Conservation (phyloP, 208 protist species). For the Leishmania turanica region DNA sequence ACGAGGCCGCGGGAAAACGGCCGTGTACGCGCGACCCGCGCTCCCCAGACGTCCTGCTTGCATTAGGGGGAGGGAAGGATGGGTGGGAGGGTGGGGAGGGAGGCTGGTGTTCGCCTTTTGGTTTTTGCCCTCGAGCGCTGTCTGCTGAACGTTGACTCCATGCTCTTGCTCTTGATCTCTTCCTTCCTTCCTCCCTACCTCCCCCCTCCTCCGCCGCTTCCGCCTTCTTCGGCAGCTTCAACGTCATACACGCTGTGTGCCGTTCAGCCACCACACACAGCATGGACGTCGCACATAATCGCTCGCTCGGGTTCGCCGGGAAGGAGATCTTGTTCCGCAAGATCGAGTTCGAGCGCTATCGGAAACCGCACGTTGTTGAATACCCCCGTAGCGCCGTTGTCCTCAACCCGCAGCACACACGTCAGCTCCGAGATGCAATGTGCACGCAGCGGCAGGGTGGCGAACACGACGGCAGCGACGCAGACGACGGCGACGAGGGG, state of each 20-base stretch:
- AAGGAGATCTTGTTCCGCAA: conserved; percentile 68
- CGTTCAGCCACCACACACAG: not conserved
- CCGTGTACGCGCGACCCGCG: too few species aligned
- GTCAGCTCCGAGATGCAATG: conserved; percentile 28
- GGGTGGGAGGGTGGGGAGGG: too few species aligned
- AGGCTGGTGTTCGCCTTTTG: not conserved
- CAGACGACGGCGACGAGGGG: conserved; percentile 13
- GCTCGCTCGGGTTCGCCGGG: conserved; percentile 54
- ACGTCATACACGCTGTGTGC: not conserved
- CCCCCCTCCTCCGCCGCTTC: not conserved
- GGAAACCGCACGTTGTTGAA: conserved; percentile 76
- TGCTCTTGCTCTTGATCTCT: not conserved
- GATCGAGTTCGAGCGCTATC: conserved; percentile 87
- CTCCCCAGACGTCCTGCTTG: not conserved
- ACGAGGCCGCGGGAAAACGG: too few species aligned
- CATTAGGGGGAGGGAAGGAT: too few species aligned
- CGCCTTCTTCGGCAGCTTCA: conserved; percentile 5
- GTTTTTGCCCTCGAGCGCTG: not conserved
- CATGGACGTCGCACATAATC: conserved; percentile 59
- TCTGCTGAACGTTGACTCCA: not conserved
- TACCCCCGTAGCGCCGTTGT: conserved; percentile 90
- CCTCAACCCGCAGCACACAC: conserved; percentile 86
- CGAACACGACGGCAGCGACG: conserved; percentile 8
- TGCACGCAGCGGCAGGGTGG: not conserved
- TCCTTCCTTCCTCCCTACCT: too few species aligned